Percentiles rank a stretch among this genome's conserved stretches.
These are phyloP conservation scores for Macaranga tanarius DNA, from an alignment of 441 rosid genomes.

Conservation along the genomic window DNA sequence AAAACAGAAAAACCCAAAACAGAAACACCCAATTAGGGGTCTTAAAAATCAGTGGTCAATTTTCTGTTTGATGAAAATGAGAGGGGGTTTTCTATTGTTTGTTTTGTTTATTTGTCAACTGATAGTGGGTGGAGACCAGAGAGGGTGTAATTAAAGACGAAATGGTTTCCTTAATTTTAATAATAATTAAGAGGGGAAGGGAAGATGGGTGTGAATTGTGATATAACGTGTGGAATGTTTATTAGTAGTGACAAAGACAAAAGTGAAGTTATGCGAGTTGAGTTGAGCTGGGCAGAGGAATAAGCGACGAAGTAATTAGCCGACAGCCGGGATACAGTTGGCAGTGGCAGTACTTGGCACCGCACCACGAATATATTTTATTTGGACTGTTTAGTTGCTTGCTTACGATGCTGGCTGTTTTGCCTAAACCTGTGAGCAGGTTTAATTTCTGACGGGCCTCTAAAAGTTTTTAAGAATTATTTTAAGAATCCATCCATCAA, in stretches of 20 bases:
- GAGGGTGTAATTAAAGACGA: not conserved
- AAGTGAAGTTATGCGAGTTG: not conserved
- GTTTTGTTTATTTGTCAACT: not conserved
- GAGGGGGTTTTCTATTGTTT: no score
- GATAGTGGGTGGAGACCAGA: not conserved
- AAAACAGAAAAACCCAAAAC: not conserved
- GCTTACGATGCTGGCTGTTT: not conserved
- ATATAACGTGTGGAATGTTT: slow-evolving; percentile 8
- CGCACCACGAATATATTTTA: not conserved
- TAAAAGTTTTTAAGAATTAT: no score
- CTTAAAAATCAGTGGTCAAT: not conserved
- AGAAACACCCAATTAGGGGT: no score
- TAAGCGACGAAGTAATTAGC: not conserved
- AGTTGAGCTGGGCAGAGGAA: not conserved
- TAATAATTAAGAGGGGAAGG: not conserved
- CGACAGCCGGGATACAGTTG: slow-evolving; percentile 11
- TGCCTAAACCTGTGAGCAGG: not conserved
- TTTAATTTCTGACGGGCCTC: not conserved
- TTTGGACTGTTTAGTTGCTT: not conserved
- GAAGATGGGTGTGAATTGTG: not conserved
- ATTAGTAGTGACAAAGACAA: not conserved
- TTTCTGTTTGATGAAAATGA: not conserved
- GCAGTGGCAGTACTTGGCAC: not conserved
- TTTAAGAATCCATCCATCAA: no score
- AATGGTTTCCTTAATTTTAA: no score